Percentiles rank a stretch among this genome's conserved stretches.
phyloP scores from a whole-genome alignment of 163 green algal genomes.

The Smithsoniella earleae region DNA sequence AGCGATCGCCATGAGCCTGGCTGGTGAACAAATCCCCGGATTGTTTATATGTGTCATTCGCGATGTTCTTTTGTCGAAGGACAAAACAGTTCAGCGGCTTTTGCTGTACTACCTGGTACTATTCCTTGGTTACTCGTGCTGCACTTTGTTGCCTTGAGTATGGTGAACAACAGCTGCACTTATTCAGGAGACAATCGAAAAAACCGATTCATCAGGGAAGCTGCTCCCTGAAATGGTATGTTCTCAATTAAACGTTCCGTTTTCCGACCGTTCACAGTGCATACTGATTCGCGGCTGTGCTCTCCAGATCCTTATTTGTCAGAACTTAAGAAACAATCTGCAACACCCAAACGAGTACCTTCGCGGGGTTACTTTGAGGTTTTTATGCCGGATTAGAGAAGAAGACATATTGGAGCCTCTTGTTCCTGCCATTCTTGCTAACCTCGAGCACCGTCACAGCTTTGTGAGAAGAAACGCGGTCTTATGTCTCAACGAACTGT shows the following conservation, averaged over 20 bases:
- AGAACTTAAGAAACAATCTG: conserved; percentile 99
- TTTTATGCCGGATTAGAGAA: conserved; percentile 77
- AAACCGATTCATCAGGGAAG: conserved; percentile 92
- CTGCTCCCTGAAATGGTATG: conserved; percentile 97
- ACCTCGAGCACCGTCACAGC: conserved; percentile 92
- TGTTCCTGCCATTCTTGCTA: conserved; percentile 83
- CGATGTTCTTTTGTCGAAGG: conserved; percentile 96
- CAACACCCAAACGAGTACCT: conserved; percentile 99
- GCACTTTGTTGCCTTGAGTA: too few species aligned
- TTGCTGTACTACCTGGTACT: conserved; percentile 98
- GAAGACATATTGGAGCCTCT: conserved; percentile 97
- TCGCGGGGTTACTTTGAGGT: conserved; percentile 80
- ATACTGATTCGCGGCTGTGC: too few species aligned
- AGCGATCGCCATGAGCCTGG: conserved; percentile 84
- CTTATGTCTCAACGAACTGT: conserved; percentile 86
- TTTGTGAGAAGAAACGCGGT: conserved; percentile 96
- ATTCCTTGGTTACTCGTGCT: too few species aligned
- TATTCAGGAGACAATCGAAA: conserved; percentile 94
- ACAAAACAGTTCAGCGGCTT: conserved; percentile 98
- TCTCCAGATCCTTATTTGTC: conserved; percentile 95
- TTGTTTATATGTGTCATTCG: conserved; percentile 99
- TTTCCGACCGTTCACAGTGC: too few species aligned
- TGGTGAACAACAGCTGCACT: neutral
- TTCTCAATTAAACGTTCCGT: too few species aligned
- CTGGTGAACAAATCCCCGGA: conserved; percentile 86